These are phyloP conservation scores for Mycena crocata DNA, from an alignment of 768 basidiomycete genomes.

Conservation along the genomic window DNA sequence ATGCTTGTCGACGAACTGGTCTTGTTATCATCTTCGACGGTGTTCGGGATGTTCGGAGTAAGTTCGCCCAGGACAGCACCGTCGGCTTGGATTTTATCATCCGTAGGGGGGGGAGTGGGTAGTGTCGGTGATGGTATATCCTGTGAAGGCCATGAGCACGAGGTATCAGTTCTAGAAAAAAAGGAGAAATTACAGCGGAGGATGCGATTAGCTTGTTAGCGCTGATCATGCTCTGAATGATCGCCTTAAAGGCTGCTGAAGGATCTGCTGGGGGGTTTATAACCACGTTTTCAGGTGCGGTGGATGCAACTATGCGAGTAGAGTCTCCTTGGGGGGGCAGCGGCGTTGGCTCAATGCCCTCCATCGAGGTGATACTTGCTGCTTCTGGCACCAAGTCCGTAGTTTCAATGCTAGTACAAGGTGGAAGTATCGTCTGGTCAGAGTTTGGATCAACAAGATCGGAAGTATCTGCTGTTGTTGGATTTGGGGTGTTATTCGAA, in stretches of 20 bases:
- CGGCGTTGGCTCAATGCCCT: constrained; percentile 3
- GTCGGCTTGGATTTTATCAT: neutral
- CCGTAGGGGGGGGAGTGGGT: neutral
- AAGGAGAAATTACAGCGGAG: neutral
- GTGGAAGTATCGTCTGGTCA: constrained; percentile 12
- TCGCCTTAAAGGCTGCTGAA: constrained; percentile 1
- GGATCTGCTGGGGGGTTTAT: neutral
- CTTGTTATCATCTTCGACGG: neutral
- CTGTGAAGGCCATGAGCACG: constrained; percentile 3
- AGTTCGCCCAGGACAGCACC: too few relatives aligned
- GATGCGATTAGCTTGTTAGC: constrained; percentile 17
- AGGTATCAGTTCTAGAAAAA: neutral
- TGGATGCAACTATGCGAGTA: neutral
- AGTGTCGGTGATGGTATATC: neutral
- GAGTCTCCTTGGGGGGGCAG: neutral
- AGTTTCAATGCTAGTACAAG: neutral
- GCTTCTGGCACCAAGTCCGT: neutral
- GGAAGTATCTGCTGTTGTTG: neutral
- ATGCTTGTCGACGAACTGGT: constrained; percentile 12
- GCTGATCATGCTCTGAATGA: constrained; percentile 18
- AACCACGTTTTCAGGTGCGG: neutral
- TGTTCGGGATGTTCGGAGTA: too few relatives aligned
- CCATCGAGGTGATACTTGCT: neutral
- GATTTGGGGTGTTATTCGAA: neutral
- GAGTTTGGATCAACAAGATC: neutral